Evolutionary conservation across 176 grass and related monocot species (phyloP).

Genomic region (Aegilops tauschii): DNA sequence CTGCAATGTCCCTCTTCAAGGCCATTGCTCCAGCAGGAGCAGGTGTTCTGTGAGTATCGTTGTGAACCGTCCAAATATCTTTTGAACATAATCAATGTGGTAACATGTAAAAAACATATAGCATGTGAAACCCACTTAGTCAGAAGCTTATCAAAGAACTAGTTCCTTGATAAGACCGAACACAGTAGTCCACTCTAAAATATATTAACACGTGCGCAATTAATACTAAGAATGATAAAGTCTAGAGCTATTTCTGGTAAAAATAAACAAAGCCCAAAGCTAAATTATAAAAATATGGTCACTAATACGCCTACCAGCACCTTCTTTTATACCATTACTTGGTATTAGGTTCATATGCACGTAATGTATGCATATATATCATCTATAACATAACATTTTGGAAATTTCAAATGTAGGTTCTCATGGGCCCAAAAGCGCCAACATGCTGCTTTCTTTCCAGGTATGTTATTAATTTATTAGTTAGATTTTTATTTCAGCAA

Average conservation of each 20-base stretch:
- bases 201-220: background rate
- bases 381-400: background rate
- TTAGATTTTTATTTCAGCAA: background rate
- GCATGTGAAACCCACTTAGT: background rate
- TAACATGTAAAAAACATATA: background rate
- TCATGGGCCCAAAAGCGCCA: constrained; percentile 72
- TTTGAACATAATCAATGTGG: background rate
- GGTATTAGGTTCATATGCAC: background rate
- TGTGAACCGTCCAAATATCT: background rate
- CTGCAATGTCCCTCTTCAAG: background rate
- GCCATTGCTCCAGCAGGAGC: constrained; percentile 12
- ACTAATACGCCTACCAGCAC: background rate
- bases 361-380: background rate
- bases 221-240: background rate
- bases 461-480: background rate
- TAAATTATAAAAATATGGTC: background rate
- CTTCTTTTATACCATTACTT: background rate
- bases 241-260: too few species aligned
- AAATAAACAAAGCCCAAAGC: too few species aligned
- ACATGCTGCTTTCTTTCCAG: constrained; percentile 47
- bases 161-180: background rate
- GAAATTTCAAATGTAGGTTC: constrained; percentile 34
- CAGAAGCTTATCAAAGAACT: background rate
- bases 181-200: background rate
- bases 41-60: background rate